Evolutionary conservation across 106 monocot species (phyloP).

Genomic region (Acorus gramineus): DNA sequence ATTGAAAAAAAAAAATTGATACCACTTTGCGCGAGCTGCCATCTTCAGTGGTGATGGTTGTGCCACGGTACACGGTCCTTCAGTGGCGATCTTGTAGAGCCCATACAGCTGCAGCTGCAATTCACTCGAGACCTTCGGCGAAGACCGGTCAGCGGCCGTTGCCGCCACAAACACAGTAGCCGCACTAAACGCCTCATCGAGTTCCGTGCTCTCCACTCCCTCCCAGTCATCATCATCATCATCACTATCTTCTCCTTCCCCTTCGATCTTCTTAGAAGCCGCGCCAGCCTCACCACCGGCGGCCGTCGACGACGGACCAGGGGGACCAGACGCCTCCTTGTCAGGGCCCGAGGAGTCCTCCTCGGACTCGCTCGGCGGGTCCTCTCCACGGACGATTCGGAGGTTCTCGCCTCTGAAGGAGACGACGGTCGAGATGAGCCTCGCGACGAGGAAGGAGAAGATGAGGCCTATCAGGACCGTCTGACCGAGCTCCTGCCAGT

Average conservation of each 20-base stretch:
- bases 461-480: slow-evolving; percentile 63
- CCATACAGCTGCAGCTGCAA: slow-evolving; percentile 84
- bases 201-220: slow-evolving; percentile 89
- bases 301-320: no score
- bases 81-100: slow-evolving; percentile 91
- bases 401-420: slow-evolving; percentile 73
- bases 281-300: no score
- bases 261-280: no score
- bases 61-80: slow-evolving; percentile 81
- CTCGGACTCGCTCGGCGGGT: slow-evolving; percentile 2
- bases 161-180: slow-evolving; percentile 88
- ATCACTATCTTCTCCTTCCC: no score
- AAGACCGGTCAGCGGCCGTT: slow-evolving; percentile 53
- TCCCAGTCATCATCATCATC: slow-evolving; percentile 79
- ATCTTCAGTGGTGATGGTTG: slow-evolving; percentile 76
- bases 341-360: slow-evolving; percentile 6
- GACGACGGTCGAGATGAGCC: slow-evolving; percentile 90
- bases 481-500: slow-evolving; percentile 92
- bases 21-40: slow-evolving; percentile 95
- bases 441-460: slow-evolving; percentile 89
- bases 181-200: slow-evolving; percentile 87
- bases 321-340: background rate
- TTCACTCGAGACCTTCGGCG: slow-evolving; percentile 55
- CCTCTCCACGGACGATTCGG: slow-evolving; percentile 35
- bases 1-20: background rate